Evolutionary conservation across 352 stramenopile species (phyloP).

Genomic region (Aphanomyces astaci): DNA sequence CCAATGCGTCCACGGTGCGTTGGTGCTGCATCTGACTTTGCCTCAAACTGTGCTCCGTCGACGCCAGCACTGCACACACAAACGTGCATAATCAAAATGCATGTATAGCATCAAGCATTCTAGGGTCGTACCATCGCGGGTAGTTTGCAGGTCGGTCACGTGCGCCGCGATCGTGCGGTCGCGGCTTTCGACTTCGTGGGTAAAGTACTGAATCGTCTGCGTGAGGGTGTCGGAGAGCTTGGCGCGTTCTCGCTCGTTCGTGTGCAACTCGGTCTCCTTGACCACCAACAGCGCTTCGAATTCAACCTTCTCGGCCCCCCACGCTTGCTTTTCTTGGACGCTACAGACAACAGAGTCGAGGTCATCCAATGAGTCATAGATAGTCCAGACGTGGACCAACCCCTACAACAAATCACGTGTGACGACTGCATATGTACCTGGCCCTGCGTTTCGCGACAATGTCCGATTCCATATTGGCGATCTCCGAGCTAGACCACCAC

Average conservation of each 20-base stretch:
- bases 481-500: constrained; percentile 2
- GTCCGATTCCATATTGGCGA: constrained; percentile 20
- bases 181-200: background rate
- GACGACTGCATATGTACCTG: background rate
- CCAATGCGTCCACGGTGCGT: background rate
- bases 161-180: background rate
- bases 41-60: constrained; percentile 6
- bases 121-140: background rate
- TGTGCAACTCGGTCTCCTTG: background rate
- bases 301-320: background rate
- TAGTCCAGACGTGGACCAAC: too few relatives aligned
- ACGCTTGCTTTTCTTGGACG: constrained; percentile 6
- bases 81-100: too few relatives aligned
- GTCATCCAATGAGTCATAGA: too few relatives aligned
- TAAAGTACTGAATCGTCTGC: constrained; percentile 11
- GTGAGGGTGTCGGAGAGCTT: constrained; percentile 3
- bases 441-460: background rate
- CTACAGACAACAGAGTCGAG: background rate
- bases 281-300: background rate
- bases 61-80: background rate
- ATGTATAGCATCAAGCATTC: too few relatives aligned
- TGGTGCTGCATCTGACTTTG: constrained; percentile 7
- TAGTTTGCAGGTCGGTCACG: background rate
- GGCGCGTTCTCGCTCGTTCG: constrained; percentile 1
- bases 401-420: too few relatives aligned